phyloP scores from a whole-genome alignment of 1,284 basidiomycete species.

The Albatrellus sp. region DNA sequence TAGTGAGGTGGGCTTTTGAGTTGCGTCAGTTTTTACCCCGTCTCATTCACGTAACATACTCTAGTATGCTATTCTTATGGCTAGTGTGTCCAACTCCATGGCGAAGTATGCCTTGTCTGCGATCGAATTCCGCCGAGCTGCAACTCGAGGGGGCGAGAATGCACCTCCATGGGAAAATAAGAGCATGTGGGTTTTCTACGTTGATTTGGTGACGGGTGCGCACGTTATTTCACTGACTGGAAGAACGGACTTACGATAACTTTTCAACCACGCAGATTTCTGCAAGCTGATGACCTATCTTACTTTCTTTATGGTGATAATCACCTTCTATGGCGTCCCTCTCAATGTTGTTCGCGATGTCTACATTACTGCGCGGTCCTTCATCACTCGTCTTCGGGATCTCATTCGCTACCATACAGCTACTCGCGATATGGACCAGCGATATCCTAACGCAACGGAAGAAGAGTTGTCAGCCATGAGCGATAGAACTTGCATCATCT shows the following conservation, averaged over 20 bases:
- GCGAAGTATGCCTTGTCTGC: constrained; percentile 81
- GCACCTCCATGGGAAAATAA: constrained; percentile 95
- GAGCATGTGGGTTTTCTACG: constrained; percentile 93
- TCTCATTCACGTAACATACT: constrained; percentile 9
- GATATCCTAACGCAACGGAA: constrained; percentile 89
- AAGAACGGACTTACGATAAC: constrained; percentile 2
- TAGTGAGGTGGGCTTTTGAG: constrained; percentile 58
- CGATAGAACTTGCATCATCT: constrained; percentile 95
- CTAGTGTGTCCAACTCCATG: constrained; percentile 67
- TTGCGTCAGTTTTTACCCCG: not conserved
- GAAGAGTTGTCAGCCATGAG: constrained; percentile 72
- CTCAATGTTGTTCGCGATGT: constrained; percentile 96
- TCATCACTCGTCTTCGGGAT: constrained; percentile 78
- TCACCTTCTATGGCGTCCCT: constrained; percentile 91
- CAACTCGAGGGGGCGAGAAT: constrained; percentile 67
- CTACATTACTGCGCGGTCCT: constrained; percentile 87
- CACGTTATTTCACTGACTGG: constrained; percentile 3
- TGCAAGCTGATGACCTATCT: constrained; percentile 89
- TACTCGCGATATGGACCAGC: constrained; percentile 92
- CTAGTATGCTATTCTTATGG: constrained; percentile 85
- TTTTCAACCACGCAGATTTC: constrained; percentile 51
- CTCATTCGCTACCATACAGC: constrained; percentile 88
- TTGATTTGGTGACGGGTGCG: constrained; percentile 82
- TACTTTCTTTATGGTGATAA: constrained; percentile 85
- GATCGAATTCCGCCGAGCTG: constrained; percentile 72